Conservation (phyloP, 73 alveolate genomes). For the Tetrahymena thermophila region DNA sequence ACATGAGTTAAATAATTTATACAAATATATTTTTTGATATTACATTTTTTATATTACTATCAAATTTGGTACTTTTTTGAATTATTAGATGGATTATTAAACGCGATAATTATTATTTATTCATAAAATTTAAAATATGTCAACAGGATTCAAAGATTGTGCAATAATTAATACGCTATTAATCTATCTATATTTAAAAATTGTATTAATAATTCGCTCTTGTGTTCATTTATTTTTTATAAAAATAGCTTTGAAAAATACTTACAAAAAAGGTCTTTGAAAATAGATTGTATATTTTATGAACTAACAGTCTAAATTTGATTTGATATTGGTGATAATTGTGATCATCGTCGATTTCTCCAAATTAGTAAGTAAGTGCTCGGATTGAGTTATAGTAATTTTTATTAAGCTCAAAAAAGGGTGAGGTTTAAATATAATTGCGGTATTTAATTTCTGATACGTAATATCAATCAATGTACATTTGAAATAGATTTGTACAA, state of each 20-base stretch:
- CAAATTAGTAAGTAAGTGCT: not conserved
- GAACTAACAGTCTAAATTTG: not conserved
- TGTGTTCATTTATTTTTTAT: not conserved
- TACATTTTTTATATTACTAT: too few species aligned
- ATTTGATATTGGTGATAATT: not conserved
- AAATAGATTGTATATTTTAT: not conserved
- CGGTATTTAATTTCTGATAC: not conserved
- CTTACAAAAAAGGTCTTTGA: not conserved
- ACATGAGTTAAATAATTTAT: too few species aligned
- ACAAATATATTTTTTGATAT: too few species aligned
- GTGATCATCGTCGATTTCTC: not conserved
- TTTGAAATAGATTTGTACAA: not conserved
- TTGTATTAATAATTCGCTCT: not conserved
- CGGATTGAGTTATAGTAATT: not conserved
- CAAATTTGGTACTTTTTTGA: not conserved
- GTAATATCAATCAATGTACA: not conserved
- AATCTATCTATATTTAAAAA: not conserved
- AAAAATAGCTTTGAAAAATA: not conserved
- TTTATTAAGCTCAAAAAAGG: not conserved
- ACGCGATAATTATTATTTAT: not conserved
- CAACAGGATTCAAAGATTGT: not conserved
- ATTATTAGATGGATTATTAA: not conserved
- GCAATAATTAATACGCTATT: not conserved
- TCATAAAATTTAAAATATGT: too few species aligned
- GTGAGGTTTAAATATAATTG: not conserved